Percentiles rank a stretch among this genome's conserved stretches.
phyloP scores from a whole-genome alignment of 2,329 filamentous ascomycete genomes.

The Parastagonospora avenae region DNA sequence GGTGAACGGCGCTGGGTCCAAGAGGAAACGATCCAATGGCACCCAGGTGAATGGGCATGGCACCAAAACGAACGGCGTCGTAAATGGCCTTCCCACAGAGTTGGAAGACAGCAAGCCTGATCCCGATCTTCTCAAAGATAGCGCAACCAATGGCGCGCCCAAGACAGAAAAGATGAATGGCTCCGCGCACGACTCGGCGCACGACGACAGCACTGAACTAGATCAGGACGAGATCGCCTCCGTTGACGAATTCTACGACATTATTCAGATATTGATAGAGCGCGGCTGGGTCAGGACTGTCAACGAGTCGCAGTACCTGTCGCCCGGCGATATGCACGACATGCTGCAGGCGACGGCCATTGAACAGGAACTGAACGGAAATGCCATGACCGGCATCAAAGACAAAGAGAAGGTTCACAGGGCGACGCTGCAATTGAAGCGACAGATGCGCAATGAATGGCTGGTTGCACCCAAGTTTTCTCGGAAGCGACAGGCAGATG shows the following conservation, averaged over 20 bases:
- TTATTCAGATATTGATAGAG: constrained; percentile 60
- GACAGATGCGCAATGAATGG: constrained; percentile 53
- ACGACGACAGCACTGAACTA: constrained; percentile 15
- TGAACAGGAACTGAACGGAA: constrained; percentile 56
- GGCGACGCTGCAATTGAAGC: constrained; percentile 63
- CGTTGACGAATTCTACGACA: constrained; percentile 48
- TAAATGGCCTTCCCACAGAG: constrained; percentile 14
- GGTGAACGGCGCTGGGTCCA: constrained; percentile 26
- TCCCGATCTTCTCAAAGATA: constrained; percentile 4
- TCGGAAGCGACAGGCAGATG: constrained; percentile 22
- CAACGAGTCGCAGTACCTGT: constrained; percentile 52
- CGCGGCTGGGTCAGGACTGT: constrained; percentile 72
- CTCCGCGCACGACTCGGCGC: constrained; percentile 8
- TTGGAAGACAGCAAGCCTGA: constrained; percentile 10
- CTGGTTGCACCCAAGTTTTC: constrained; percentile 34
- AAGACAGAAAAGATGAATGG: constrained; percentile 12
- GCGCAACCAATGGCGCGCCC: background rate
- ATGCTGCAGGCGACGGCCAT: constrained; percentile 69
- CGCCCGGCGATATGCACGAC: constrained; percentile 60
- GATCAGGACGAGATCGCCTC: constrained; percentile 42
- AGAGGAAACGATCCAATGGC: constrained; percentile 30
- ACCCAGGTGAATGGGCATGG: constrained; percentile 25
- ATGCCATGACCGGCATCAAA: constrained; percentile 66
- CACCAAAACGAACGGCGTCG: constrained; percentile 18
- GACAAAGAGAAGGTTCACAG: constrained; percentile 66